phyloP scores from a whole-genome alignment of 1,284 basidiomycete species.

The Tilletia caries region DNA sequence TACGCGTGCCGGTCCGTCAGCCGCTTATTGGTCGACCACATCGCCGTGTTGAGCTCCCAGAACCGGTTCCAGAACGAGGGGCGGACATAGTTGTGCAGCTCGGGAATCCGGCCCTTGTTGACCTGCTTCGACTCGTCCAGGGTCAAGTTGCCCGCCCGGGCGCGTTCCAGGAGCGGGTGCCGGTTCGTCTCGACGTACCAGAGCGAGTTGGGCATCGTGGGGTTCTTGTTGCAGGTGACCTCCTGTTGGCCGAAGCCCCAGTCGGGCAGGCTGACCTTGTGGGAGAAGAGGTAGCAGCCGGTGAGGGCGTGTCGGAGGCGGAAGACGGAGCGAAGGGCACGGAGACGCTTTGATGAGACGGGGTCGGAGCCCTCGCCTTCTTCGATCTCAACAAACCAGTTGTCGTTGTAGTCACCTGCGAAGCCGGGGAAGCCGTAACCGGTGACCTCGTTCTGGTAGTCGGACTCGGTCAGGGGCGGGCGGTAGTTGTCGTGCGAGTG shows the following conservation, averaged over 20 bases:
- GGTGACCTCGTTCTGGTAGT: conserved; percentile 98
- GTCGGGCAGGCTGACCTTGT: conserved; percentile 93
- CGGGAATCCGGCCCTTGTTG: conserved; percentile 14
- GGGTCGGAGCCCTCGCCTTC: conserved; percentile 59
- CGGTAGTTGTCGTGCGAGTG: conserved; percentile 86
- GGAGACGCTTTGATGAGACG: conserved; percentile 62
- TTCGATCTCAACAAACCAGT: conserved; percentile 89
- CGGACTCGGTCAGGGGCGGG: conserved; percentile 93
- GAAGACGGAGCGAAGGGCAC: conserved; percentile 79
- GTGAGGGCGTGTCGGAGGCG: conserved; percentile 78
- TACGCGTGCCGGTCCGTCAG: conserved; percentile 90
- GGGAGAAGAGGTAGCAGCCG: conserved; percentile 94
- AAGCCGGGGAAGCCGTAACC: conserved; percentile 87
- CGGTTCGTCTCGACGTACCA: conserved; percentile 89
- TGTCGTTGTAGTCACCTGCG: conserved; percentile 83
- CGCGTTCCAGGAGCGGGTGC: conserved; percentile 59
- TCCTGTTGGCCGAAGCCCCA: conserved; percentile 99
- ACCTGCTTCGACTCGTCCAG: conserved; percentile 17
- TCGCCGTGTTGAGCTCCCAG: conserved; percentile 84
- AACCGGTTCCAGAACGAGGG: conserved; percentile 89
- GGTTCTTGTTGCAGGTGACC: conserved; percentile 94
- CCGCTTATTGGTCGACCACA: conserved; percentile 98
- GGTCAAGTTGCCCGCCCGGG: not conserved
- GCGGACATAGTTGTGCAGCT: conserved; percentile 67
- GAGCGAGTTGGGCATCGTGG: conserved; percentile 79